Evolutionary conservation across 805 yeast genomes (phyloP), one percentile per base, ranked within the genome.

Genomic region (Pichia scutulata): DNA sequence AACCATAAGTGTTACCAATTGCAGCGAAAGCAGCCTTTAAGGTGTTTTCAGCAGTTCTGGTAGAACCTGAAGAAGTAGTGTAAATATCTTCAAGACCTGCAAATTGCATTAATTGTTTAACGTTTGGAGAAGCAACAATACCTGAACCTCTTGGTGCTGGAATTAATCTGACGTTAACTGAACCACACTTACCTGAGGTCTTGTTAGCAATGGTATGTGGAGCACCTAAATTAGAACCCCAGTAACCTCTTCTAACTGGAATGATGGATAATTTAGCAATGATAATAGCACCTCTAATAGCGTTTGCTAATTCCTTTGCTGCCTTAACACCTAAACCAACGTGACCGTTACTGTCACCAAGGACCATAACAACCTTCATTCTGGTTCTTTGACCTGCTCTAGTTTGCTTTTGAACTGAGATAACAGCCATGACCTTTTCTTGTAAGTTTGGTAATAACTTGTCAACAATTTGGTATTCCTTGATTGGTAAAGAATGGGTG

Each of bases 91-190:
- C 96, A 75, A 93, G 84, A 88, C 99, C 99, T 72, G 97, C 99
- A 74, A 93, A 87, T 81, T 92, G 96, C 80, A 93, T 81, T 77
- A 93, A 84, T 80, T 89, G 89, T 87, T 90, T 92, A 75, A 93
- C 98, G 65, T 96, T 97, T 75, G 99, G 98, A 67, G 99, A 93
- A 72, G 99, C 99, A 68, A 93, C 97, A 72, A 93, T 88, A 86
- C 97, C 98, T 75, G 96, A 89, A 92, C 99, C 99, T 84, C 99
- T 93, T 84, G 99, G 98, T 65, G 99, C 99, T 77, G 99, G 99
- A 73, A 93, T 90, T 73, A 93, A 84, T 84, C 99, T 89, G 65
- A 92, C 97, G 60, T 85, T 75, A 71, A 93, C 98, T 77, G 98
- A 92, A 85, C 99, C 99, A 82, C 98, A 93, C 89, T 92, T 93